Percentiles rank a stretch among this genome's conserved stretches.
phyloP scores from a whole-genome alignment of 1,284 basidiomycete genomes.

The Abortiporus biennis region DNA sequence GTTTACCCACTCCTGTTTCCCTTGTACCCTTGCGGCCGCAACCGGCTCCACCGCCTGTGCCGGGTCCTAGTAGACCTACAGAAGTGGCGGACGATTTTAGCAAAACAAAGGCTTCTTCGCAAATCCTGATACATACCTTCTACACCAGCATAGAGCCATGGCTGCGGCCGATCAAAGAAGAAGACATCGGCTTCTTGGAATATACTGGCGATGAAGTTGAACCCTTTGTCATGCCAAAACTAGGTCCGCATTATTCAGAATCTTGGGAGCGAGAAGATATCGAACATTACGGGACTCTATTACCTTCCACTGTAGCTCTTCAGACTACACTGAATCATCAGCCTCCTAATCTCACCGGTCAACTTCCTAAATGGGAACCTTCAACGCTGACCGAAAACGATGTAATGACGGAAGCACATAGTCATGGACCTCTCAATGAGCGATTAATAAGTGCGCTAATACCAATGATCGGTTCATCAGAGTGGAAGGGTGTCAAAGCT shows the following conservation, averaged over 20 bases:
- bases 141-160: slow-evolving; percentile 84
- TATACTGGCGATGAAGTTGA: slow-evolving; percentile 85
- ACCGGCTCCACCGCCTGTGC: slow-evolving; percentile 58
- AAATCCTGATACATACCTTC: slow-evolving; percentile 66
- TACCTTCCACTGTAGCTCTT: slow-evolving; percentile 32
- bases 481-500: slow-evolving; percentile 71
- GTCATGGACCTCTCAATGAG: slow-evolving; percentile 77
- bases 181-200: slow-evolving; percentile 86
- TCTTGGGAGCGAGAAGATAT: slow-evolving; percentile 91
- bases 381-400: slow-evolving; percentile 63
- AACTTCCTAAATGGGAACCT: slow-evolving; percentile 63
- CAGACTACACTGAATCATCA: slow-evolving; percentile 25
- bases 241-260: slow-evolving; percentile 86
- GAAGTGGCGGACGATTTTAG: slow-evolving; percentile 87
- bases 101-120: slow-evolving; percentile 69
- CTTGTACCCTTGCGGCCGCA: slow-evolving; percentile 64
- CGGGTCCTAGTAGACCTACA: slow-evolving; percentile 74
- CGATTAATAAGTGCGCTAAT: slow-evolving; percentile 75
- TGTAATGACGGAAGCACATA: slow-evolving; percentile 60
- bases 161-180: slow-evolving; percentile 80
- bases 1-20: slow-evolving; percentile 38
- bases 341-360: slow-evolving; percentile 34
- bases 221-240: slow-evolving; percentile 79
- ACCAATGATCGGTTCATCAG: slow-evolving; percentile 55
- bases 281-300: slow-evolving; percentile 37